These are phyloP conservation scores for Pichia kudriavzevii DNA, from an alignment of 1,139 yeast genomes.

Conservation along the genomic window DNA sequence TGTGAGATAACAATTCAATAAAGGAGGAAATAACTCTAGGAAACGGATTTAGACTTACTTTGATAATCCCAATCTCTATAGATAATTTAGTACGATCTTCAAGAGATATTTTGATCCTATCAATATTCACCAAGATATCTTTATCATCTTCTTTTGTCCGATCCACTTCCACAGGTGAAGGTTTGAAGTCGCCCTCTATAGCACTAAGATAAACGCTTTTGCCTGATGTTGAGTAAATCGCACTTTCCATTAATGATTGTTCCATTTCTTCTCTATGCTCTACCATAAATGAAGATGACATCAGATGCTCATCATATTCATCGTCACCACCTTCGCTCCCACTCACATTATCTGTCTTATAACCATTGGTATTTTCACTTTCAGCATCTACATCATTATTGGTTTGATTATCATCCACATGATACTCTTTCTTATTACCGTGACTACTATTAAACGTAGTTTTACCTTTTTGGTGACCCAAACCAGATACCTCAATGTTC, in stretches of 20 bases:
- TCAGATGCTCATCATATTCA: constrained; percentile 28
- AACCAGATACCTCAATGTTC: constrained; percentile 34
- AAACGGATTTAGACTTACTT: constrained; percentile 35
- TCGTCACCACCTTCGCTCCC: constrained; percentile 15
- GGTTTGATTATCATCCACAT: constrained; percentile 10
- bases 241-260: constrained; percentile 48
- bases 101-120: constrained; percentile 1
- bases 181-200: constrained; percentile 33
- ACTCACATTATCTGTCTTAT: constrained; percentile 9
- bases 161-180: constrained; percentile 6
- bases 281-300: constrained; percentile 31
- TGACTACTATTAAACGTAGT: constrained; percentile 18
- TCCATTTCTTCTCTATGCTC: constrained; percentile 31
- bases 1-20: constrained; percentile 16
- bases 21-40: constrained; percentile 24
- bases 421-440: constrained; percentile 5
- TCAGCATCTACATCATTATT: constrained; percentile 14
- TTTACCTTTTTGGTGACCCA: constrained; percentile 34
- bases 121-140: constrained; percentile 2
- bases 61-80: constrained; percentile 39
- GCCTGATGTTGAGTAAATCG: constrained; percentile 53
- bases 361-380: not conserved
- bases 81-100: constrained; percentile 1
- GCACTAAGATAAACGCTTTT: constrained; percentile 79
- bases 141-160: constrained; percentile 9